Conservation (phyloP, 2,329 filamentous ascomycete genomes). For the Chrysoporthe deuterocubensis region DNA sequence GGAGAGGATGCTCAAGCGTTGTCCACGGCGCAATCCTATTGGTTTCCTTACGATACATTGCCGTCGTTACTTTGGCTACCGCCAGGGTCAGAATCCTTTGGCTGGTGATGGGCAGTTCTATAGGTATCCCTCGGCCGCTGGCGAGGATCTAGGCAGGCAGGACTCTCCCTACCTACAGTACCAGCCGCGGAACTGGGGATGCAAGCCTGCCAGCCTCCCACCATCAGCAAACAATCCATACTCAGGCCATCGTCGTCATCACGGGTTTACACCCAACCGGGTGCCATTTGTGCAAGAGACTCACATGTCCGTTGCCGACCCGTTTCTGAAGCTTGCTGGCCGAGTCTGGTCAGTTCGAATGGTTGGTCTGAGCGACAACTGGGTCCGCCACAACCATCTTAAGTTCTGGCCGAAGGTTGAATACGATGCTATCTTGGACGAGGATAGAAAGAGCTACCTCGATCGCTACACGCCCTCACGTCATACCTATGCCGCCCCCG, state of each 20-base stretch:
- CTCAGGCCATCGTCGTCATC: slow-evolving; percentile 26
- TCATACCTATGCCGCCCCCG: slow-evolving; percentile 20
- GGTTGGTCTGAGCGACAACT: slow-evolving; percentile 42
- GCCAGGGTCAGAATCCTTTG: slow-evolving; percentile 17
- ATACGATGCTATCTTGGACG: slow-evolving; percentile 3
- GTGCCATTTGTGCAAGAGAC: slow-evolving; percentile 39
- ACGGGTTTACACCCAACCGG: slow-evolving; percentile 13
- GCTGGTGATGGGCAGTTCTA: slow-evolving; percentile 4
- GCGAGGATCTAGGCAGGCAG: background rate
- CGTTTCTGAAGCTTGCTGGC: slow-evolving; percentile 37
- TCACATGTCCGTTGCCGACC: slow-evolving; percentile 39
- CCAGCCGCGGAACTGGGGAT: slow-evolving; percentile 16
- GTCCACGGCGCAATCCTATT: slow-evolving; percentile 32
- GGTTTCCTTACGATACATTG: slow-evolving; percentile 40
- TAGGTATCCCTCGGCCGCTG: background rate
- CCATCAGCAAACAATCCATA: slow-evolving; percentile 25
- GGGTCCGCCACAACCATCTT: slow-evolving; percentile 32
- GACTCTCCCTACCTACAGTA: background rate
- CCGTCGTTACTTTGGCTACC: slow-evolving; percentile 40
- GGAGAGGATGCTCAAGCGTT: slow-evolving; percentile 31
- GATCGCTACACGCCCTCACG: slow-evolving; percentile 27
- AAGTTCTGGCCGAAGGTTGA: slow-evolving; percentile 25
- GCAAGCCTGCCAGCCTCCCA: slow-evolving; percentile 19
- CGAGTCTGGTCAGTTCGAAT: slow-evolving; percentile 41
- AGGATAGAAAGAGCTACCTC: slow-evolving; percentile 12